Conservation (phyloP, 1,139 yeast genomes). For the Hyphopichia khmerensis region DNA sequence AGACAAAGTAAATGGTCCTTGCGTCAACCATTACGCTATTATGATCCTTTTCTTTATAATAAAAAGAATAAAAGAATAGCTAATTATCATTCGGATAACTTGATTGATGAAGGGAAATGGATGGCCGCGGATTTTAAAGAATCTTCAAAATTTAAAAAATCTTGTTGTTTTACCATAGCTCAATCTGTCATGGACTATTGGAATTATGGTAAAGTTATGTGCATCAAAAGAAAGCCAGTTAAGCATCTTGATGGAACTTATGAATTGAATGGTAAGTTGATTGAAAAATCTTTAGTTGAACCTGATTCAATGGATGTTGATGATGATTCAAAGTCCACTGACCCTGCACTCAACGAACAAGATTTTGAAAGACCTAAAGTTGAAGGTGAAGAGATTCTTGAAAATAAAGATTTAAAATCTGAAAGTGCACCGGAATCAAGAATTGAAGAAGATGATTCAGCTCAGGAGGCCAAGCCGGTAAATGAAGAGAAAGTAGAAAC, state of each 20-base stretch:
- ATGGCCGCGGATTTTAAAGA: conserved; percentile 78
- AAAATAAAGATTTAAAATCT: not conserved
- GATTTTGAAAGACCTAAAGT: not conserved
- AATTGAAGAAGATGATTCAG: not conserved
- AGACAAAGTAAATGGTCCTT: conserved; percentile 89
- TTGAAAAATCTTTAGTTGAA: conserved; percentile 4
- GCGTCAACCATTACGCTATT: conserved; percentile 72
- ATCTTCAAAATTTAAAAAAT: conserved; percentile 63
- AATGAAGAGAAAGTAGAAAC: not conserved
- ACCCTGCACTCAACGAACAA: conserved; percentile 1
- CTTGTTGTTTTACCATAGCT: conserved; percentile 68
- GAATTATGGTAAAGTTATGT: conserved; percentile 68
- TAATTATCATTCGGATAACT: conserved; percentile 65
- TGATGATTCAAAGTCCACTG: not conserved
- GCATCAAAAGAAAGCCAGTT: conserved; percentile 43
- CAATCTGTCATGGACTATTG: conserved; percentile 76
- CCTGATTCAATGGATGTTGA: conserved; percentile 2
- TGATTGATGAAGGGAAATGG: conserved; percentile 84
- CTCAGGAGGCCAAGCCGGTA: not conserved
- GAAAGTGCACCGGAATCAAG: not conserved
- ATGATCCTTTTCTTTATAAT: conserved; percentile 60
- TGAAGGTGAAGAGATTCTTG: conserved; percentile 1
- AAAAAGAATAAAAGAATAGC: conserved; percentile 28
- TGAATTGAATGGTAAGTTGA: conserved; percentile 3
- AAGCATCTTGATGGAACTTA: conserved; percentile 8